Conservation (phyloP, 805 yeast genomes). For the Candida vaughaniae region DNA sequence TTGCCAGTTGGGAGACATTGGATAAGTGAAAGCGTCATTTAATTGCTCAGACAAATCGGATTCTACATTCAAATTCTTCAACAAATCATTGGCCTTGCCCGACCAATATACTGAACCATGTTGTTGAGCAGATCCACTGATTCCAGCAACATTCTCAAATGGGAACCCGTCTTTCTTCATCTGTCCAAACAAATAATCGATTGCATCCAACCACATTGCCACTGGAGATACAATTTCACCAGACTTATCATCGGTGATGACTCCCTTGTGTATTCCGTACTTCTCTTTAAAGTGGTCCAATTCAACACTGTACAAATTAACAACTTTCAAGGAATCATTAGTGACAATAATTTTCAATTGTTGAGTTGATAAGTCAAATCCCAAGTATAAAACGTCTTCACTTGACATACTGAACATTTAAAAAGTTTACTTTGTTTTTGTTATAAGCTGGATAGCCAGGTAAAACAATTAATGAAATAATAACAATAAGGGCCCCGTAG, state of each 20-base stretch:
- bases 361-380: conserved; percentile 88
- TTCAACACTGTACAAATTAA: conserved; percentile 61
- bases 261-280: conserved; percentile 76
- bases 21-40: conserved; percentile 54
- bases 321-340: conserved; percentile 49
- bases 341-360: conserved; percentile 77
- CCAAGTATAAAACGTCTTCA: conserved; percentile 50
- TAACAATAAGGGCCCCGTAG: conserved; percentile 34
- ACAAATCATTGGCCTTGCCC: conserved; percentile 37
- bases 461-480: conserved; percentile 34
- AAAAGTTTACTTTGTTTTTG: conserved; percentile 49
- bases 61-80: conserved; percentile 35
- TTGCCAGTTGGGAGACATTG: conserved; percentile 89
- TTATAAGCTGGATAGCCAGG: conserved; percentile 64
- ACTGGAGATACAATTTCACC: conserved; percentile 79
- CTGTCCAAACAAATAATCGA: conserved; percentile 59
- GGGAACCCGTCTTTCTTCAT: conserved; percentile 55
- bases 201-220: conserved; percentile 84
- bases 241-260: conserved; percentile 43
- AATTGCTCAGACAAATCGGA: conserved; percentile 47
- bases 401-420: conserved; percentile 27
- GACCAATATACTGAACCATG: conserved; percentile 91
- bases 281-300: conserved; percentile 60
- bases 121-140: conserved; percentile 88
- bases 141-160: conserved; percentile 57